Base-by-base conservation (phyloP, 2,329 filamentous ascomycete species). In the Septoria linicola region DNA sequence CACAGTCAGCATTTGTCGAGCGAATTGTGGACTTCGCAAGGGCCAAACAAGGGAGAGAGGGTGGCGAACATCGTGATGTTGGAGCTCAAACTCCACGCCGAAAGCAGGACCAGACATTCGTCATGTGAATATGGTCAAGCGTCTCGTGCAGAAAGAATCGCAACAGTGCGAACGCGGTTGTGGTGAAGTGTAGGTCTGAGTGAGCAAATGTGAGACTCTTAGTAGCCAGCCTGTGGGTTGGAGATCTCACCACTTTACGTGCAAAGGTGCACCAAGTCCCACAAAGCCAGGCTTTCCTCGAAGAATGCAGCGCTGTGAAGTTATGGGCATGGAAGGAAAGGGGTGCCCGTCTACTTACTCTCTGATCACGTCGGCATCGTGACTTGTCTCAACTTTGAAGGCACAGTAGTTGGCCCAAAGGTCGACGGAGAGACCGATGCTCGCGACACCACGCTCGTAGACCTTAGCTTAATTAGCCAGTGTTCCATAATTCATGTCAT, bases 351-450 rank as follows among this genome's bases (percentile, higher is more conserved):
- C 30, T 32, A 97, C 93, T 97, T 96, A 99, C 93, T 97, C 93
- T 95, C 93, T 86, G 76, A 96, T 95, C 73, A 95, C 81, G 70
- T 95, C 88, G 65, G 89, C 82, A 69, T 95, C 90, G 75, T 99
- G 93, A 63, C 88, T 93, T 51, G 93, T 97, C 70, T 97, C 90
- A 76, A 93, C 90, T 73, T 97, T 97, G 82, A 97, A 97, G 66
- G 85, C 82, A 76, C 92, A 97, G 76, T 96, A 99, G 66, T 95
- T 91, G 46, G 89, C 88, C 93, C 93, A 99, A 54, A 99, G 79
- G 70, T 99, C 93, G 65, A 96, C 91, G 30, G 92, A 97, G 68
- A 88, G 89, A 49, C 87, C 86, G 66, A 97, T 90, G 73, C 89
- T 93, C 36, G 91, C 89, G 65, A 96, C 87, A 61, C 93, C 93